Evolutionary conservation across 2,329 filamentous ascomycete genomes (phyloP), one percentile per base, ranked within the genome.

Genomic region (Calonectria hongkongensis): DNA sequence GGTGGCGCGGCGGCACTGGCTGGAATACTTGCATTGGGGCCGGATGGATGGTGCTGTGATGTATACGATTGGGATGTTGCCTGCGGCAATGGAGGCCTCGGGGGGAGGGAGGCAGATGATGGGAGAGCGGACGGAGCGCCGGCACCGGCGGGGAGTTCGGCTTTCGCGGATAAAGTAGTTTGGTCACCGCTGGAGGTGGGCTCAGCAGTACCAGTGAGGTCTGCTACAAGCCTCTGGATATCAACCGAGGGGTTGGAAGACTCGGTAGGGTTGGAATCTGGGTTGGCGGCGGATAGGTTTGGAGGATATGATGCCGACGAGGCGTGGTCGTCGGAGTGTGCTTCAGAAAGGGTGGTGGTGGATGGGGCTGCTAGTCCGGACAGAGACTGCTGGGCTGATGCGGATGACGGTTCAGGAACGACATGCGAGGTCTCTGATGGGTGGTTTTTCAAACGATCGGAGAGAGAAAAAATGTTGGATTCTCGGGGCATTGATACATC

Each of bases 401-500:
- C 69, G 45, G 56, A 60, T 48, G 79, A 80, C 73, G 81, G 67
- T 76, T 84, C 80, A 84, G 80, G 79, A 76, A 79, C 76, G 78
- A 73, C 77, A 80, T 79, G 76, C 73, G 78, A 79, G 75, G 76
- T 76, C 76, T 80, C 80, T 79, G 81, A 76, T 74, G 80, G 74
- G 77, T 72, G 80, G 76, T 72, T 81, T 78, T 77, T 83, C 79
- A 84, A 81, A 77, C 80, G 80, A 81, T 84, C 85, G 84, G 84
- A 78, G 79, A 82, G 80, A 81, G 85, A 81, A 83, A 82, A 79
- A 81, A 82, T 80, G 81, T 84, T 86, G 83, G 84, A 85, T 84
- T 86, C 82, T 84, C 78, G 79, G 71, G 80, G 81, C 77, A 84
- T 82, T 79, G 85, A 84, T 87, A 88, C 84, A 87, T 86, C 80